These are phyloP conservation scores for Lachancea meyersii DNA, from an alignment of 805 yeast species.

Conservation along the genomic window DNA sequence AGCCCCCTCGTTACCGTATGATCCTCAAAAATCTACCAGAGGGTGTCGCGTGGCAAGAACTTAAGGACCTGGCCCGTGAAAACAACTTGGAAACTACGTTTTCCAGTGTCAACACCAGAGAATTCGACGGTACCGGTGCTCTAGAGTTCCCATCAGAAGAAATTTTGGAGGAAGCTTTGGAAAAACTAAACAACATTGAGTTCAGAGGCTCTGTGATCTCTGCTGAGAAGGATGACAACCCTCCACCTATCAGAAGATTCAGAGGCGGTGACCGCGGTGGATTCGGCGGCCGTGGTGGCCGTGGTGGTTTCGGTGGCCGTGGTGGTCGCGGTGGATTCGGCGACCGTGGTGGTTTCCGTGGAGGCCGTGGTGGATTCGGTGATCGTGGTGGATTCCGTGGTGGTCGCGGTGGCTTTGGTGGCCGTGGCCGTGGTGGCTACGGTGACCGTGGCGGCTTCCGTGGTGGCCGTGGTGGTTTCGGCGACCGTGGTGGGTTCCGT, in stretches of 20 bases:
- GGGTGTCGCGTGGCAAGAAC: slow-evolving; percentile 79
- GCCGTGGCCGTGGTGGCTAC: slow-evolving; percentile 34
- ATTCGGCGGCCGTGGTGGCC: slow-evolving; percentile 35
- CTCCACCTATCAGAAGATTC: slow-evolving; percentile 44
- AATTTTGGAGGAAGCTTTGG: slow-evolving; percentile 67
- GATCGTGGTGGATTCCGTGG: slow-evolving; percentile 29
- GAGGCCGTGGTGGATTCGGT: slow-evolving; percentile 40
- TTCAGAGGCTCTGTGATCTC: slow-evolving; percentile 62
- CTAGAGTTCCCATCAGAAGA: slow-evolving; percentile 54
- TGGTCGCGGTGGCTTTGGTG: slow-evolving; percentile 35
- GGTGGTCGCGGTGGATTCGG: slow-evolving; percentile 31
- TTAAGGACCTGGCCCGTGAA: slow-evolving; percentile 84
- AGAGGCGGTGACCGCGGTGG: slow-evolving; percentile 42
- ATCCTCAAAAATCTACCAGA: slow-evolving; percentile 66
- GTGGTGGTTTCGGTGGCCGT: slow-evolving; percentile 41
- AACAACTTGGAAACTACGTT: slow-evolving; percentile 62
- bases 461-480: background rate
- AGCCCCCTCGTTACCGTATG: slow-evolving; percentile 70
- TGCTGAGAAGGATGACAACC: slow-evolving; percentile 70
- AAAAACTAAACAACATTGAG: slow-evolving; percentile 63
- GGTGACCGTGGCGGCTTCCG: slow-evolving; percentile 30
- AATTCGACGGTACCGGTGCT: slow-evolving; percentile 43
- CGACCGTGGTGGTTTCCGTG: slow-evolving; percentile 40
- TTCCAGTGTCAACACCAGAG: slow-evolving; percentile 41
- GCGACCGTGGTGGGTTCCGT: slow-evolving; percentile 1